These are phyloP conservation scores for Lentinus tigrinus DNA, from an alignment of 768 basidiomycete genomes.

Conservation along the genomic window DNA sequence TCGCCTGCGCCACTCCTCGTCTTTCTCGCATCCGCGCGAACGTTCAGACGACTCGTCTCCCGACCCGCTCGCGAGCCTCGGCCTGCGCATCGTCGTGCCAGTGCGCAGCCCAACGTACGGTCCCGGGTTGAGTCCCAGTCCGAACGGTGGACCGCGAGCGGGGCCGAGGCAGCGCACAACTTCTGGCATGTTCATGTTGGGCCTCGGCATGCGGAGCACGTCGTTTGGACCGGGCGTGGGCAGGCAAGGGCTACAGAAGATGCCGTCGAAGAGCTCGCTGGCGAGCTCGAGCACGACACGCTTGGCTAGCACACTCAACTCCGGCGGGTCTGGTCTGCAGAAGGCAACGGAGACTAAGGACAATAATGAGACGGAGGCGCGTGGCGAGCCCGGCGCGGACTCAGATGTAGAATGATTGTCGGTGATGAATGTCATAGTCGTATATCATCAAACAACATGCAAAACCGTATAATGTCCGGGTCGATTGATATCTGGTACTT, in stretches of 20 bases:
- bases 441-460: too few species aligned
- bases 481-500: too few species aligned
- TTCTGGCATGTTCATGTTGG: constrained; percentile 65
- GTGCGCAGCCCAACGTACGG: constrained; percentile 4
- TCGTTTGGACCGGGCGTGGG: constrained; percentile 25
- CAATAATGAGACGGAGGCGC: not conserved
- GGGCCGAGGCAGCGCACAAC: constrained; percentile 44
- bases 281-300: constrained; percentile 5
- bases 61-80: constrained; percentile 46
- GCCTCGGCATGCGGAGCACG: constrained; percentile 47
- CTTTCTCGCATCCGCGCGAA: constrained; percentile 32
- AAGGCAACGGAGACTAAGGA: not conserved
- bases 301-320: not conserved
- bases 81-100: constrained; percentile 59
- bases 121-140: not conserved
- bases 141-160: constrained; percentile 12
- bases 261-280: constrained; percentile 8
- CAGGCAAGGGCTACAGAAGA: constrained; percentile 5
- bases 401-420: too few species aligned
- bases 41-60: constrained; percentile 1
- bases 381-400: too few species aligned
- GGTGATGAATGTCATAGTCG: too few species aligned
- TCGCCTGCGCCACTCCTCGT: constrained; percentile 49
- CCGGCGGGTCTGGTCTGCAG: not conserved
- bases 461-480: too few species aligned